These are phyloP conservation scores for Diaporthe longicolla DNA, from an alignment of 2,329 filamentous ascomycete genomes.

Conservation along the genomic window DNA sequence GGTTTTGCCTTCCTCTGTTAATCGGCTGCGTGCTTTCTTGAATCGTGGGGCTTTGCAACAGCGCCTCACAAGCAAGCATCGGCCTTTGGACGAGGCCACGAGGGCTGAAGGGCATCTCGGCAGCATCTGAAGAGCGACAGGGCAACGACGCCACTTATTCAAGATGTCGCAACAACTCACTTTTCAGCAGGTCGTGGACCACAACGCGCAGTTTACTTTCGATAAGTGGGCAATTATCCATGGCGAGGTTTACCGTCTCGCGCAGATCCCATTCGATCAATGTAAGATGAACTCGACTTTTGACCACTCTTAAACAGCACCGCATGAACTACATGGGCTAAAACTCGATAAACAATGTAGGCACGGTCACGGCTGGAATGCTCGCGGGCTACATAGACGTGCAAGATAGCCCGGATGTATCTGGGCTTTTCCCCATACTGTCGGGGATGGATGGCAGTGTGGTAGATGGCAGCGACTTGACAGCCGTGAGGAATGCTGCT, in stretches of 20 bases:
- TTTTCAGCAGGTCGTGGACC: not conserved
- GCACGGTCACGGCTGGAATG: accelerated
- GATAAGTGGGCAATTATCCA: not conserved
- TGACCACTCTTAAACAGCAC: not conserved
- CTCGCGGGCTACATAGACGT: too few species aligned
- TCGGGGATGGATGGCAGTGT: too few species aligned
- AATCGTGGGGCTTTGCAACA: not conserved
- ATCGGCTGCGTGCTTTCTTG: not conserved
- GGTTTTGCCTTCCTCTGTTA: not conserved
- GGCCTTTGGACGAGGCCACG: not conserved
- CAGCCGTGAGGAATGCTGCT: not conserved
- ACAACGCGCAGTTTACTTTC: not conserved
- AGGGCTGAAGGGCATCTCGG: not conserved
- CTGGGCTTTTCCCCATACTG: not conserved
- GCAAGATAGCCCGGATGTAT: not conserved
- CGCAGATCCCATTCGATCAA: not conserved
- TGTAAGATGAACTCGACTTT: not conserved
- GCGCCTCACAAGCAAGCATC: not conserved
- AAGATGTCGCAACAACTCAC: not conserved
- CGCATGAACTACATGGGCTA: not conserved
- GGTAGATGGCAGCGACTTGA: not conserved
- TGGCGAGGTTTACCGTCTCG: not conserved
- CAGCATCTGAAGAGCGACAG: not conserved
- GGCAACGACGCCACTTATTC: not conserved
- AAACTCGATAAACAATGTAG: not conserved